Evolutionary conservation across 2,329 filamentous ascomycete species (phyloP).

Genomic region (Trichoderma semiorbis): DNA sequence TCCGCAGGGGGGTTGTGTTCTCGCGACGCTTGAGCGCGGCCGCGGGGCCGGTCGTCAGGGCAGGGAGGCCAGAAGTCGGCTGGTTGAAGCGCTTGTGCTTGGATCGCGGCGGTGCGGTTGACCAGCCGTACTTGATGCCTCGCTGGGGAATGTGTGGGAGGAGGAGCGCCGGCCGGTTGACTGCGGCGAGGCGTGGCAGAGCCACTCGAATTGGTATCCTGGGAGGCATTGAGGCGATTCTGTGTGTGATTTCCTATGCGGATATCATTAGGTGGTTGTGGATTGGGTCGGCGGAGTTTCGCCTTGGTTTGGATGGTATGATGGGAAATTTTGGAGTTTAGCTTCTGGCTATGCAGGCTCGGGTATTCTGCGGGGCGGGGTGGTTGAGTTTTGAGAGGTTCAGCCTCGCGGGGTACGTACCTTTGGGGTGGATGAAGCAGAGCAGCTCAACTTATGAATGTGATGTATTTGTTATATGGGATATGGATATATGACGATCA

Average conservation of each 20-base stretch:
- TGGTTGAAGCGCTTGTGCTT: conserved; percentile 62
- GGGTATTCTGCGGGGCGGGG: conserved; percentile 21
- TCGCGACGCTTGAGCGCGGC: conserved; percentile 59
- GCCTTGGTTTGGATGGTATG: not conserved
- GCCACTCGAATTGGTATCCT: conserved; percentile 45
- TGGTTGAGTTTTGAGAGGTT: not conserved
- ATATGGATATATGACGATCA: not conserved
- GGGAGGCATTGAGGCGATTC: conserved; percentile 39
- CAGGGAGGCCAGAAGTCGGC: conserved; percentile 52
- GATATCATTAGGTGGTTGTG: not conserved
- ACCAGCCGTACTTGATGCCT: conserved; percentile 60
- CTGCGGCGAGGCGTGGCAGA: conserved; percentile 36
- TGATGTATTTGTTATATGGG: not conserved
- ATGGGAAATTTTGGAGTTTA: conserved; percentile 22
- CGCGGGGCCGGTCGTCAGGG: conserved; percentile 54
- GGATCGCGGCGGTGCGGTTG: conserved; percentile 48
- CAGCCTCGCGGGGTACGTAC: conserved; percentile 17
- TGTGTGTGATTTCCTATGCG: not conserved
- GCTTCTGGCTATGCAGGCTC: not conserved
- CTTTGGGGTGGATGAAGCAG: not conserved
- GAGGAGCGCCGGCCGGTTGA: conserved; percentile 31
- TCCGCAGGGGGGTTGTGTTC: conserved; percentile 61
- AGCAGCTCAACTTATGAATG: not conserved
- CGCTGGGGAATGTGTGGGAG: conserved; percentile 46
- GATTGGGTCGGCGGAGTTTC: not conserved